Conservation (phyloP, 2,329 filamentous ascomycete genomes). For the Aspergillus eucalypticola region DNA sequence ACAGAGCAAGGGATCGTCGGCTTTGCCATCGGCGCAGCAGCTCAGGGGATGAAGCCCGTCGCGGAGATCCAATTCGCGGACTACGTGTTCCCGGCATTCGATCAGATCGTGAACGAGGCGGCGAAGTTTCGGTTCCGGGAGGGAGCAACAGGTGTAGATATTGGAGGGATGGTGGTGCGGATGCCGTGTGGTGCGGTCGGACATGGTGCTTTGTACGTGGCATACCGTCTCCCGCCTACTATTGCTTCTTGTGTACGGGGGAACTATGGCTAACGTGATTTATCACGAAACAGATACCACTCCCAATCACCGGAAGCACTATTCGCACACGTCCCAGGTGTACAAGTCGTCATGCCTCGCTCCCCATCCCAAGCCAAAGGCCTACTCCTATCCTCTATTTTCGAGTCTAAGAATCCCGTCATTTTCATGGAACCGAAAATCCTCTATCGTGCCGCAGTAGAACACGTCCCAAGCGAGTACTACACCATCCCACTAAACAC, state of each 20-base stretch:
- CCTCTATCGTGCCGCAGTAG: conserved; percentile 84
- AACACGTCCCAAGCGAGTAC: conserved; percentile 79
- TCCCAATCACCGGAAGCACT: conserved; percentile 86
- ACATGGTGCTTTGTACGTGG: conserved; percentile 70
- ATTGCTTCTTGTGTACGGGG: too few species aligned
- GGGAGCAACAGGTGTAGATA: conserved; percentile 64
- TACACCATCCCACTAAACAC: conserved; percentile 85
- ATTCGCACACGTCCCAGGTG: conserved; percentile 83
- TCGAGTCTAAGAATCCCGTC: conserved; percentile 76
- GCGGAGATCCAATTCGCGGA: conserved; percentile 97
- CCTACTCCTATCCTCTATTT: conserved; percentile 73
- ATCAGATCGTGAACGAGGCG: conserved; percentile 91
- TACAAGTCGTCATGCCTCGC: conserved; percentile 81
- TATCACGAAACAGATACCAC: conserved; percentile 59
- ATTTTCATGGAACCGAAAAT: conserved; percentile 95
- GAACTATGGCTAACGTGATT: too few species aligned
- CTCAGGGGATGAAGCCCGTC: conserved; percentile 87
- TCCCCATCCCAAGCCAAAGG: conserved; percentile 89
- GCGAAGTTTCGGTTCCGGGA: conserved; percentile 82
- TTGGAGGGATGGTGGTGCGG: conserved; percentile 78
- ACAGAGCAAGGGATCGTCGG: conserved; percentile 93
- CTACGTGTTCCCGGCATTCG: conserved; percentile 89
- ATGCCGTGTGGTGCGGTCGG: conserved; percentile 92
- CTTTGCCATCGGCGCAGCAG: conserved; percentile 86
- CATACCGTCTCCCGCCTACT: too few species aligned